A percentile compares a stretch with the other conserved stretches of the same genome.
Evolutionary conservation across 106 monocot species (phyloP).

Genomic region (Narthecium ossifragum): DNA sequence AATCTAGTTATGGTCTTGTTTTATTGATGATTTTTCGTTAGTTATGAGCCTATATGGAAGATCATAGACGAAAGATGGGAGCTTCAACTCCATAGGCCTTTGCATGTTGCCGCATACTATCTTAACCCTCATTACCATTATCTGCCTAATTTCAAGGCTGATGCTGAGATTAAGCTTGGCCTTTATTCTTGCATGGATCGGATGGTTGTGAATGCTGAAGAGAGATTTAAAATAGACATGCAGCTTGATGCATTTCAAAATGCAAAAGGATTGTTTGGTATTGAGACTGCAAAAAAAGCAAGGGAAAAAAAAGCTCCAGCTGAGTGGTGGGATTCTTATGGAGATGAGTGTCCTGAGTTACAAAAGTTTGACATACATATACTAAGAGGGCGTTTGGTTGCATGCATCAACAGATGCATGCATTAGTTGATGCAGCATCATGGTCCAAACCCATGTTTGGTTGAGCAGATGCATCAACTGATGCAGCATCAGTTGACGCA

Average conservation of each 20-base stretch:
- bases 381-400: too few relatives aligned
- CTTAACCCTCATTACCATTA: background rate
- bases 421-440: too few relatives aligned
- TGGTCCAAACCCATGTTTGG: too few relatives aligned
- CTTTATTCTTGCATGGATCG: background rate
- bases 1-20: too few relatives aligned
- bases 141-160: background rate
- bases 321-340: conserved; percentile 7
- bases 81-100: conserved; percentile 1
- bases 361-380: conserved; percentile 3
- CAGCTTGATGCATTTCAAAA: background rate
- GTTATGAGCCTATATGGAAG: background rate
- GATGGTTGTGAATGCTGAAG: background rate
- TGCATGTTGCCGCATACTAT: conserved; percentile 2
- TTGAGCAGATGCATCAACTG: too few relatives aligned
- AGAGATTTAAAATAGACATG: background rate
- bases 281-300: background rate
- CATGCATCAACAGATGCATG: too few relatives aligned
- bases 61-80: conserved; percentile 3
- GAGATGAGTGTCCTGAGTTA: conserved; percentile 1
- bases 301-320: background rate
- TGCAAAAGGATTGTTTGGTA: conserved; percentile 1
- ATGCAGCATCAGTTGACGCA: too few relatives aligned
- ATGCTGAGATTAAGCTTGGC: background rate
- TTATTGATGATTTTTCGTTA: background rate